Evolutionary conservation across 129 eudicot genomes (phyloP).

Genomic region (Arctium lappa): DNA sequence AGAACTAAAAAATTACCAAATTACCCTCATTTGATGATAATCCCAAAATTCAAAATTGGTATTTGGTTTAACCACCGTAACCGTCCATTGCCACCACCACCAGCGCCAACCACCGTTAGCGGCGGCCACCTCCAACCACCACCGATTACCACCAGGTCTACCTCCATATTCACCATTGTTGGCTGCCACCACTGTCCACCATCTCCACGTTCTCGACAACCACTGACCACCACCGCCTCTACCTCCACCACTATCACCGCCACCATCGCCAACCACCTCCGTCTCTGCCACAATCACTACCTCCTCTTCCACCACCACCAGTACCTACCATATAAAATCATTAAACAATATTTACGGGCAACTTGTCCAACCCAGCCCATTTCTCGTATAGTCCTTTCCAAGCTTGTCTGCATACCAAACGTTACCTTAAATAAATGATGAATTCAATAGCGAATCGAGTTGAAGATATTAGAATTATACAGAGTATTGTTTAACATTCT

Average conservation of each 20-base stretch:
- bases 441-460: not conserved
- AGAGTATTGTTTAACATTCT: not conserved
- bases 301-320: not conserved
- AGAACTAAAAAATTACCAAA: not conserved
- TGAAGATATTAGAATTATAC: not conserved
- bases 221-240: not conserved
- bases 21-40: not conserved
- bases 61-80: not conserved
- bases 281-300: not conserved
- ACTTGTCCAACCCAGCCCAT: not conserved
- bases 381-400: not conserved
- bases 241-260: not conserved
- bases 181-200: too few relatives aligned
- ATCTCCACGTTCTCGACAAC: too few relatives aligned
- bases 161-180: too few relatives aligned
- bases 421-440: not conserved
- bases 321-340: not conserved
- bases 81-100: not conserved
- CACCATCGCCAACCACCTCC: not conserved
- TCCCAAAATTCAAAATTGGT: not conserved
- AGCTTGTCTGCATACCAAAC: not conserved
- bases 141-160: too few relatives aligned
- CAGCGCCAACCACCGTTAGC: too few relatives aligned
- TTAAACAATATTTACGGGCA: not conserved
- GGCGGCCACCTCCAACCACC: too few relatives aligned